Base-by-base conservation (phyloP, 306 rosid species). In the Mimosa pudica region DNA sequence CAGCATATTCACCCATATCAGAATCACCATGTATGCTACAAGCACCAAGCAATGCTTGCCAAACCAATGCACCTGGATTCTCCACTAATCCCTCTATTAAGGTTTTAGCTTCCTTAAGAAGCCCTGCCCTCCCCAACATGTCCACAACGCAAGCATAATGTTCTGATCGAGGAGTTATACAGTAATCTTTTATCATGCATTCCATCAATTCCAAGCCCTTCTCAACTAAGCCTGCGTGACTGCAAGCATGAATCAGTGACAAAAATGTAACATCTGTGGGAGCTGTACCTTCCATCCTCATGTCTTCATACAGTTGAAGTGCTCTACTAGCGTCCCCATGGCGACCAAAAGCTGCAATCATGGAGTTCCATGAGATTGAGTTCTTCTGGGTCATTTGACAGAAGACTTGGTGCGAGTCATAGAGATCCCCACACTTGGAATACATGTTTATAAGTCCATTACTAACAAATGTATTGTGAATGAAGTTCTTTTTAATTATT, bases 31-130 rank as follows among this genome's bases (percentile, higher is more conserved):
- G 90, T 54, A 91, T 80, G 86, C 93, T 74, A 85, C 95, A 91
- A 81, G 98, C 98, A 57, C 98, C 98, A 64, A 94, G 90, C 87
- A 94, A 82, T 69, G 97, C 91, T 84, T 94, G 97, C 97, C 98
- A 94, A 83, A 94, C 89, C 66, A 80, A 84, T 33, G 87, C 70
- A 49, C 93, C 89, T 4, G 88, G 91, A 73, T 85, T 81, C 74
- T 85, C 87, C 1, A 90, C 86, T 52, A 92, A 81, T 20, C 82
- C 79, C 77, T 82, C 89, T 9, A 94, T 89, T 17, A 91, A 91
- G 0, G 16, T 30, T 86, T 85, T 87, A 61, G 98, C 97, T 86
- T 91, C 95, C 45, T 74, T 24, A 10, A 94, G 93, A 79, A 88
- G 86, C 68, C 95, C 92, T 12, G 97, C 97, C 63, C 98, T 86